Conservation (phyloP, 139 green algal genomes). For the Pleodorina starrii region DNA sequence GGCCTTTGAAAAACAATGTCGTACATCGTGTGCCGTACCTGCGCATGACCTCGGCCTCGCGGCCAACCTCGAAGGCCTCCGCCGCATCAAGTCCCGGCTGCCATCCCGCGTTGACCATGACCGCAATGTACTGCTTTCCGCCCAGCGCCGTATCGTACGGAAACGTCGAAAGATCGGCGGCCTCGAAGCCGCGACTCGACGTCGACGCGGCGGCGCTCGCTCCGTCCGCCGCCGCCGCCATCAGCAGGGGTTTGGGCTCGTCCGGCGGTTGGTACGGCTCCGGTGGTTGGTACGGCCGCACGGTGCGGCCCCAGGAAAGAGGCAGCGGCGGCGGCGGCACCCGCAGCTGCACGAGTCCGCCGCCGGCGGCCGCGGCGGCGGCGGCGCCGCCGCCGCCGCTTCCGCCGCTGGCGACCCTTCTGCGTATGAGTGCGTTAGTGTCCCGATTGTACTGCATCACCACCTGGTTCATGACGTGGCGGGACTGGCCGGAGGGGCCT, state of each 20-base stretch:
- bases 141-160: slow-evolving; percentile 33
- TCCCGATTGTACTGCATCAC: slow-evolving; percentile 82
- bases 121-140: slow-evolving; percentile 50
- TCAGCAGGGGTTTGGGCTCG: background rate
- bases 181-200: slow-evolving; percentile 2
- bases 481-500: background rate
- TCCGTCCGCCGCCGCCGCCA: background rate
- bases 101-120: slow-evolving; percentile 49
- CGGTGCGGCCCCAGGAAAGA: slow-evolving; percentile 85
- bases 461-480: slow-evolving; percentile 45
- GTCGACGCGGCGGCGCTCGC: background rate
- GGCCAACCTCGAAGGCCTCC: slow-evolving; percentile 1
- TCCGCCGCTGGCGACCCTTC: slow-evolving; percentile 46
- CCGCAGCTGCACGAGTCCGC: slow-evolving; percentile 64
- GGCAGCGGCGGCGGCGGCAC: slow-evolving; percentile 82
- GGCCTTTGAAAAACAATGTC: too few species aligned
- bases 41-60: slow-evolving; percentile 31
- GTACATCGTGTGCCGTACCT: slow-evolving; percentile 12
- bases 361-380: slow-evolving; percentile 46
- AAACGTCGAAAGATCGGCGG: slow-evolving; percentile 18
- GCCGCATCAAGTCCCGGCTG: slow-evolving; percentile 30
- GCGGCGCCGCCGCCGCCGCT: slow-evolving; percentile 65
- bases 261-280: slow-evolving; percentile 2
- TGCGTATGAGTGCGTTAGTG: slow-evolving; percentile 81
- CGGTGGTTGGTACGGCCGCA: slow-evolving; percentile 72